These are phyloP conservation scores for Eutypa lata DNA, from an alignment of 2,329 filamentous ascomycete genomes.

Conservation along the genomic window DNA sequence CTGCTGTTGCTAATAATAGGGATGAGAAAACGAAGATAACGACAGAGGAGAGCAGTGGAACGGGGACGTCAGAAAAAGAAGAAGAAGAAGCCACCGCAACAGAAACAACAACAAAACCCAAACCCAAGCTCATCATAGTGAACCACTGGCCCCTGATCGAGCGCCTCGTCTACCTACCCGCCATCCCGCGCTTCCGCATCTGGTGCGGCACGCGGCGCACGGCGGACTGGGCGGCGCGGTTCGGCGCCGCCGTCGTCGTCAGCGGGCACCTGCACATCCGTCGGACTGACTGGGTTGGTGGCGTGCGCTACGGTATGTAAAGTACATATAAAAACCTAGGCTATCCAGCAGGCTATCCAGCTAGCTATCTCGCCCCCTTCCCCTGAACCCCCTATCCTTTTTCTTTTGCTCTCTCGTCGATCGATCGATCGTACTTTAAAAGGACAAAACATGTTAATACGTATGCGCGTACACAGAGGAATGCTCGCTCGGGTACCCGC, in stretches of 20 bases:
- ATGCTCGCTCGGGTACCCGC: slow-evolving; percentile 34
- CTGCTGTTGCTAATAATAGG: no score
- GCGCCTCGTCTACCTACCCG: slow-evolving; percentile 32
- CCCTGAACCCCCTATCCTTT: no score
- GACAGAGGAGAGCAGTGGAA: no score
- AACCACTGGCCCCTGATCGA: slow-evolving; percentile 38
- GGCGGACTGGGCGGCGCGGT: slow-evolving; percentile 32
- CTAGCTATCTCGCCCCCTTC: no score
- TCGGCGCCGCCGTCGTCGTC: slow-evolving; percentile 33
- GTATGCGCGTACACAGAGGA: no score
- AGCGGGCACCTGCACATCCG: slow-evolving; percentile 35
- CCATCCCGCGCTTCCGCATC: slow-evolving; percentile 33
- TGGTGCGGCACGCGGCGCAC: slow-evolving; percentile 37
- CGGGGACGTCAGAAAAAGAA: background rate
- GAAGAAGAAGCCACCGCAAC: background rate
- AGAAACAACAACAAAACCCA: no score
- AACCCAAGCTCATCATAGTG: slow-evolving; percentile 27
- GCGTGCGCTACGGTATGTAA: slow-evolving; percentile 34
- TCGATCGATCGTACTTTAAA: no score
- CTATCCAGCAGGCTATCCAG: no score
- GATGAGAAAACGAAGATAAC: no score
- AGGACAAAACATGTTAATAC: no score
- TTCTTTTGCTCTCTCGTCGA: no score
- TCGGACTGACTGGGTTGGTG: slow-evolving; percentile 36
- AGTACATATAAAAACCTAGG: no score